phyloP scores from a whole-genome alignment of 257 asterid species.

The Penstemon newberryi region DNA sequence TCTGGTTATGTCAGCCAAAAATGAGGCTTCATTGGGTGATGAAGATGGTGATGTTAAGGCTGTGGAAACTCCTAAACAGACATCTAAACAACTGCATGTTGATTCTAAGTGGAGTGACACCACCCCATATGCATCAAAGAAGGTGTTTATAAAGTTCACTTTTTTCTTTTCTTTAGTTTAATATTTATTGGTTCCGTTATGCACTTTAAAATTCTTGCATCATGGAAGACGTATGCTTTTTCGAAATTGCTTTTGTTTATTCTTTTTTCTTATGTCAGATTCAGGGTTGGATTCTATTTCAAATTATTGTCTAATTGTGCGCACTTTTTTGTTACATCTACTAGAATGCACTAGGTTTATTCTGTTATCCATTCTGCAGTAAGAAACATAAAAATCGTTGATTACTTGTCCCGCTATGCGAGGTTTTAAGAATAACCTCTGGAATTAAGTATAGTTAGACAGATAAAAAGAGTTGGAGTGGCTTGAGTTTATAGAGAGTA shows the following conservation, averaged over 20 bases:
- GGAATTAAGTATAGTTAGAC: too few relatives aligned
- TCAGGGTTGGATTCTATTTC: background rate
- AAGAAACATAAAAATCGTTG: background rate
- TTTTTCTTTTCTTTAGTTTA: background rate
- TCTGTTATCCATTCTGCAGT: background rate
- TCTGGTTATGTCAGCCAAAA: conserved; percentile 49
- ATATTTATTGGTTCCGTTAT: background rate
- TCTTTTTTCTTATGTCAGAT: background rate
- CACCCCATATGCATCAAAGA: conserved; percentile 66
- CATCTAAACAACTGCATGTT: conserved; percentile 38
- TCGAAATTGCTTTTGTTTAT: background rate
- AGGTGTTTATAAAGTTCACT: conserved; percentile 44
- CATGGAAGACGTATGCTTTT: background rate
- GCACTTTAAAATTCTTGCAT: background rate
- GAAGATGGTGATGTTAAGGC: conserved; percentile 52
- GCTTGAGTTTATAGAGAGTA: too few relatives aligned
- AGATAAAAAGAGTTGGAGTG: too few relatives aligned
- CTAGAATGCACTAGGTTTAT: background rate
- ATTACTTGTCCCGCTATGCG: background rate
- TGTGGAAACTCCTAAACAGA: conserved; percentile 34
- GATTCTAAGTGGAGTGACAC: conserved; percentile 84
- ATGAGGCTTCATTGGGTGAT: conserved; percentile 45
- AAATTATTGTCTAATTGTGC: too few relatives aligned
- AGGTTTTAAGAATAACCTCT: too few relatives aligned
- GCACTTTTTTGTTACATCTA: background rate